These are phyloP conservation scores for Mucor irregularis DNA, from an alignment of 371 early-diverging fungal species.

Conservation along the genomic window DNA sequence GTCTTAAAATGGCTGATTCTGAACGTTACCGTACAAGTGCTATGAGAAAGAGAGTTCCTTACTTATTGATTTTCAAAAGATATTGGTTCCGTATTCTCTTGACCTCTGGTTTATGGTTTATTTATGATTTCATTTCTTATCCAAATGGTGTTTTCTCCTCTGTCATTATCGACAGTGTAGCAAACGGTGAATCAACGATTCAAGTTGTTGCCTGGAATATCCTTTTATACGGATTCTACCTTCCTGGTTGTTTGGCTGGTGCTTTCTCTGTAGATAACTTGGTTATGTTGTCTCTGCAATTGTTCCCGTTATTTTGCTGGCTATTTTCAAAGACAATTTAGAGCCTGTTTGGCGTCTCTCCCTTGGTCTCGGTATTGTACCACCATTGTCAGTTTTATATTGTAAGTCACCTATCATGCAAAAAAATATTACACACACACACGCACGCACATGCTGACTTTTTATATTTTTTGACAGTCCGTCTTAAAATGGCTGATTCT, in stretches of 20 bases:
- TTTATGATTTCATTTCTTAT: conserved; percentile 61
- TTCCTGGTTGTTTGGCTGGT: conserved; percentile 53
- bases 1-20: conserved; percentile 57
- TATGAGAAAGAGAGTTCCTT: conserved; percentile 53
- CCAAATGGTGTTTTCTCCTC: conserved; percentile 57
- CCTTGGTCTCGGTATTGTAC: conserved; percentile 51
- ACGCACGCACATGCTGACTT: too few species aligned
- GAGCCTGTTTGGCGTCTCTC: conserved; percentile 52
- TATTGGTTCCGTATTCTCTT: conserved; percentile 58
- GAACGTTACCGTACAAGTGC: conserved; percentile 49
- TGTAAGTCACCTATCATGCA: conserved; percentile 7
- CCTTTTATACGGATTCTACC: conserved; percentile 56
- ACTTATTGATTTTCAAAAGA: conserved; percentile 50
- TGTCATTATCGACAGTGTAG: conserved; percentile 28
- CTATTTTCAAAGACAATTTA: conserved; percentile 36
- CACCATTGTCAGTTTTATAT: conserved; percentile 53
- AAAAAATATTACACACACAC: not conserved
- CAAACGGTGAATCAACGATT: conserved; percentile 27
- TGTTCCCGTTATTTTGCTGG: conserved; percentile 50
- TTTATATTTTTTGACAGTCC: too few species aligned
- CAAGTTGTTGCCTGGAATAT: conserved; percentile 49
- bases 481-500: conserved; percentile 57
- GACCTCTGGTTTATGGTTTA: conserved; percentile 62
- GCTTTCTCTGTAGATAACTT: conserved; percentile 45
- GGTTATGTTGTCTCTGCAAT: conserved; percentile 52